A percentile compares a stretch with the other conserved stretches of the same genome.
Conservation (phyloP, 1,139 yeast species). For the Saccharomyces hybrid region DNA sequence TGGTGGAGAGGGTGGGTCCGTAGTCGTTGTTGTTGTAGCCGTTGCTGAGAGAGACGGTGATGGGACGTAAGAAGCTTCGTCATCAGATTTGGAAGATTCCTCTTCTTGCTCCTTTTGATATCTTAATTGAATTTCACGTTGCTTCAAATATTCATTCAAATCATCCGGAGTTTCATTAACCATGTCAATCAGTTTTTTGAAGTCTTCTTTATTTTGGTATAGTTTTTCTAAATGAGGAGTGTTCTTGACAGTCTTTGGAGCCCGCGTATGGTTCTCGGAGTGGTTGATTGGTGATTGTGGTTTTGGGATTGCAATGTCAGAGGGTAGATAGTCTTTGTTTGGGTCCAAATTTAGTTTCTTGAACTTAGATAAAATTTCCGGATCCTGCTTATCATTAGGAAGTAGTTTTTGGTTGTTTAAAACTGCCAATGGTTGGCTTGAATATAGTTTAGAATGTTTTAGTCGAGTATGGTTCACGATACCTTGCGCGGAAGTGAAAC, state of each 20-base stretch:
- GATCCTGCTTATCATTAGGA: slow-evolving; percentile 53
- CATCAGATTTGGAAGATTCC: slow-evolving; percentile 7
- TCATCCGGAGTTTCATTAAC: slow-evolving; percentile 31
- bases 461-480: slow-evolving; percentile 69
- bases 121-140: slow-evolving; percentile 5
- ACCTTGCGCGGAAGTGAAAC: slow-evolving; percentile 75
- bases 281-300: slow-evolving; percentile 3
- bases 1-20: neutral
- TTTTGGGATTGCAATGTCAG: slow-evolving; percentile 27
- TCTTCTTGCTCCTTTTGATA: slow-evolving; percentile 10
- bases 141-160: slow-evolving; percentile 19
- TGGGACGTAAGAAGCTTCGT: slow-evolving; percentile 5
- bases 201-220: slow-evolving; percentile 25
- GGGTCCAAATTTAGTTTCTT: slow-evolving; percentile 35
- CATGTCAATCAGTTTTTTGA: slow-evolving; percentile 30
- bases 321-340: slow-evolving; percentile 29
- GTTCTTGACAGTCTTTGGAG: slow-evolving; percentile 8
- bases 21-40: neutral
- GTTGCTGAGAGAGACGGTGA: neutral
- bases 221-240: slow-evolving; percentile 23
- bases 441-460: slow-evolving; percentile 65
- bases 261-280: neutral
- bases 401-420: slow-evolving; percentile 57
- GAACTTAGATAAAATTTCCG: slow-evolving; percentile 43
- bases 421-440: slow-evolving; percentile 73